These are phyloP conservation scores for Acacia confusa DNA, from an alignment of 306 rosid species.

Conservation along the genomic window DNA sequence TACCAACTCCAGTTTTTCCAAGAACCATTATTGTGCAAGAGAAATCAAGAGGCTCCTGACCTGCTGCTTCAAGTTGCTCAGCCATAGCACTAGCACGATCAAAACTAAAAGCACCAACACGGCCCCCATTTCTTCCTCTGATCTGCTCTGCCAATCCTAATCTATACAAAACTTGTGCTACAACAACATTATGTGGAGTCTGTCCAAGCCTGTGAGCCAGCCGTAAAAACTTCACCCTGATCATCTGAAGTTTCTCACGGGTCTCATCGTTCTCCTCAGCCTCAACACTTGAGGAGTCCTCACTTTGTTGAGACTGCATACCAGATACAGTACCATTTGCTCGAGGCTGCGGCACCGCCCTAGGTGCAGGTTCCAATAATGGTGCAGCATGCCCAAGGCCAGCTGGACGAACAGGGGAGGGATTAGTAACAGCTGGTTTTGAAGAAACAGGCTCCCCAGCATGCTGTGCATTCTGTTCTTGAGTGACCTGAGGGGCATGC, in stretches of 20 bases:
- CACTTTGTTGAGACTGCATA: constrained; percentile 65
- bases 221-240: constrained; percentile 89
- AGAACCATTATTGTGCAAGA: constrained; percentile 96
- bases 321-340: constrained; percentile 67
- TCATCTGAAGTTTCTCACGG: constrained; percentile 97
- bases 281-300: constrained; percentile 72
- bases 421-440: constrained; percentile 46
- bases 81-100: constrained; percentile 99
- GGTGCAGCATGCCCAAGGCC: constrained; percentile 93
- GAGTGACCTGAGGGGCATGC: constrained; percentile 36
- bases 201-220: constrained; percentile 96
- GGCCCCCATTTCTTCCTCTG: constrained; percentile 95
- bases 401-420: constrained; percentile 74
- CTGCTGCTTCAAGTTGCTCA: constrained; percentile 93
- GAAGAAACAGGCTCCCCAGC: constrained; percentile 40
- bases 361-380: constrained; percentile 69
- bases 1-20: constrained; percentile 97
- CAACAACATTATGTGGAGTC: constrained; percentile 99
- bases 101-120: constrained; percentile 96
- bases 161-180: constrained; percentile 97
- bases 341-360: constrained; percentile 76
- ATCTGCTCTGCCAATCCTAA: constrained; percentile 94
- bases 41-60: constrained; percentile 93
- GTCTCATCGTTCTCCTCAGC: constrained; percentile 92
- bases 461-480: constrained; percentile 38